Conservation (phyloP, 345 rosid species). For the Syzygium jambos region DNA sequence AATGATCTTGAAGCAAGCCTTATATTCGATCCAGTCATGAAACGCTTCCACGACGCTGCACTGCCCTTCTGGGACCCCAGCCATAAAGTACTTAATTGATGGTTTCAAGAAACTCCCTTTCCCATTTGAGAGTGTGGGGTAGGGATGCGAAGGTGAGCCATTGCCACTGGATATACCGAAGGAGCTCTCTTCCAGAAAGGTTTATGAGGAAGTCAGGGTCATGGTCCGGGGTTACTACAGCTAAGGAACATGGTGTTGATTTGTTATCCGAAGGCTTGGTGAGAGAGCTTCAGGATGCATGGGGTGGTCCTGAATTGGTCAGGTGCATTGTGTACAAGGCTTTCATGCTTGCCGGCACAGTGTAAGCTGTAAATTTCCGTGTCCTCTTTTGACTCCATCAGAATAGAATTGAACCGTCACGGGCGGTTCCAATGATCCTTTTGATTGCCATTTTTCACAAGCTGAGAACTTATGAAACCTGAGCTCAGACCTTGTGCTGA, state of each 20-base stretch:
- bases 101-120: constrained; percentile 45
- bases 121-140: constrained; percentile 45
- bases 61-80: constrained; percentile 30
- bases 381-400: too few relatives aligned
- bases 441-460: too few relatives aligned
- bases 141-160: constrained; percentile 23
- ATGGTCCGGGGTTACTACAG: too few relatives aligned
- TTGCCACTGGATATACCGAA: too few relatives aligned
- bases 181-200: too few relatives aligned
- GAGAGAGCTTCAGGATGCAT: constrained; percentile 42
- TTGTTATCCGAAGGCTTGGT: neutral
- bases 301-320: constrained; percentile 45
- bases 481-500: too few relatives aligned
- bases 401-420: too few relatives aligned
- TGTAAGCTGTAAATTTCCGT: neutral
- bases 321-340: constrained; percentile 36
- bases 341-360: constrained; percentile 53
- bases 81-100: constrained; percentile 11
- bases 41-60: constrained; percentile 29
- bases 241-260: too few relatives aligned
- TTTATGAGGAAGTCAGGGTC: too few relatives aligned
- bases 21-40: constrained; percentile 40
- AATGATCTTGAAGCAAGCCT: neutral
- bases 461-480: too few relatives aligned
- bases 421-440: too few relatives aligned